phyloP scores from a whole-genome alignment of 2,329 filamentous ascomycete species.

The Penicillium psychrosexuale region DNA sequence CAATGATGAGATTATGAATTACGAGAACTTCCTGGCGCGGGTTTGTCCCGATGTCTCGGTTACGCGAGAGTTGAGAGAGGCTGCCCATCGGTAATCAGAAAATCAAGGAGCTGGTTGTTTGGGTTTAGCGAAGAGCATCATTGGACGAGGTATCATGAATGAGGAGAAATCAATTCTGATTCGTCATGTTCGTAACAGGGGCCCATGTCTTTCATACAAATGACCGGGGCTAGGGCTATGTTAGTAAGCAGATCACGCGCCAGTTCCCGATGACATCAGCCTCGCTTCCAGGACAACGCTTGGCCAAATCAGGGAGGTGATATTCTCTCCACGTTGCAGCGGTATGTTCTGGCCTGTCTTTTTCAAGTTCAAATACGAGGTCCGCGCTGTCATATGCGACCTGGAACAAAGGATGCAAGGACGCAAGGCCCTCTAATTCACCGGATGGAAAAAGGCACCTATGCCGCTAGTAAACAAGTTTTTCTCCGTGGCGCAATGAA shows the following conservation, averaged over 20 bases:
- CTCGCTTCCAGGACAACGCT: not conserved
- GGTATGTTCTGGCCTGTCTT: not conserved
- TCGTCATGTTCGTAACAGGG: not conserved
- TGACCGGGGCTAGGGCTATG: not conserved
- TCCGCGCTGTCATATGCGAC: not conserved
- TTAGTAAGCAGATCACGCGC: constrained; percentile 1
- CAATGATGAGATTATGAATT: constrained; percentile 58
- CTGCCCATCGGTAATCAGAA: constrained; percentile 60
- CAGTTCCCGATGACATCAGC: not conserved
- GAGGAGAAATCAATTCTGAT: not conserved
- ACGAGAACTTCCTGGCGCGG: constrained; percentile 51
- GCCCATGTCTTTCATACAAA: not conserved
- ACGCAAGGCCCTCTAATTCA: not conserved
- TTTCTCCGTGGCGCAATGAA: not conserved
- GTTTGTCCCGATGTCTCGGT: too few species aligned
- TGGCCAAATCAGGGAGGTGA: not conserved
- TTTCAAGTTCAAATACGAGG: not conserved
- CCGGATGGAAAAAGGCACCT: not conserved
- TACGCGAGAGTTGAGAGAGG: too few species aligned
- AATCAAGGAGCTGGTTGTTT: constrained; percentile 55
- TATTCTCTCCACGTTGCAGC: not conserved
- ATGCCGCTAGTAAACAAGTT: not conserved
- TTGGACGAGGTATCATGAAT: constrained; percentile 23
- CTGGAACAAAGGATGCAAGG: not conserved
- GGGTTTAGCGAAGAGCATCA: constrained; percentile 55